phyloP scores from a whole-genome alignment of 352 stramenopile genomes.

The Pythium guiyangense region DNA sequence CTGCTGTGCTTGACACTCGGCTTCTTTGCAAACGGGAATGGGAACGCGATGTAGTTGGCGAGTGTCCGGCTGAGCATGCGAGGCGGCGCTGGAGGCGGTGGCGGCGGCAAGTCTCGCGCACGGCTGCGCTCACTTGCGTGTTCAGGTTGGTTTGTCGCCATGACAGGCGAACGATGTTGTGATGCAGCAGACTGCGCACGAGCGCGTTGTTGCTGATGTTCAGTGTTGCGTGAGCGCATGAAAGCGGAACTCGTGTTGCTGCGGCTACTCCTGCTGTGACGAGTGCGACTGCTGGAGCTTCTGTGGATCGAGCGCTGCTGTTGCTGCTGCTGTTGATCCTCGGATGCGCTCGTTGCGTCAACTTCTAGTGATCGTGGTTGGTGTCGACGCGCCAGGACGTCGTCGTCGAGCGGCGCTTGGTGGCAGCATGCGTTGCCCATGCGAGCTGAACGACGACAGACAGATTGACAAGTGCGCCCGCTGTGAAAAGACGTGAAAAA shows the following conservation, averaged over 20 bases:
- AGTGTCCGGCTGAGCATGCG: conserved; percentile 48
- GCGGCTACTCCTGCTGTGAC: background rate
- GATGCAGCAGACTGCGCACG: background rate
- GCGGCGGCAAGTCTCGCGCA: conserved; percentile 2
- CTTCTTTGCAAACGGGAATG: conserved; percentile 67
- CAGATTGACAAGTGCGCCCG: too few relatives aligned
- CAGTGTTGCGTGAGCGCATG: background rate
- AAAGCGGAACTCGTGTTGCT: conserved; percentile 1
- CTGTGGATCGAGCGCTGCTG: background rate
- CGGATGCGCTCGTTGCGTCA: background rate
- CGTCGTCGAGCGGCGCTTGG: conserved; percentile 57
- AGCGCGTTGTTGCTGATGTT: background rate
- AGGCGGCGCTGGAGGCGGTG: conserved; percentile 8
- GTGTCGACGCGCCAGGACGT: conserved; percentile 19
- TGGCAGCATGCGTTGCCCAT: conserved; percentile 78
- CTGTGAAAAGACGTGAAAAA: too few relatives aligned
- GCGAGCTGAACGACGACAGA: background rate
- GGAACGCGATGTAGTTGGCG: conserved; percentile 72
- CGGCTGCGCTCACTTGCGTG: background rate
- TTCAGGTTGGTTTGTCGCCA: conserved; percentile 25
- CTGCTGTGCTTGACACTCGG: conserved; percentile 11
- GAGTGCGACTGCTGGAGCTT: background rate
- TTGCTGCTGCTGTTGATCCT: background rate
- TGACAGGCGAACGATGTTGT: conserved; percentile 8
- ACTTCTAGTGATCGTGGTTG: background rate